Conservation (phyloP, 345 rosid species). For the Lepidium sativum region DNA sequence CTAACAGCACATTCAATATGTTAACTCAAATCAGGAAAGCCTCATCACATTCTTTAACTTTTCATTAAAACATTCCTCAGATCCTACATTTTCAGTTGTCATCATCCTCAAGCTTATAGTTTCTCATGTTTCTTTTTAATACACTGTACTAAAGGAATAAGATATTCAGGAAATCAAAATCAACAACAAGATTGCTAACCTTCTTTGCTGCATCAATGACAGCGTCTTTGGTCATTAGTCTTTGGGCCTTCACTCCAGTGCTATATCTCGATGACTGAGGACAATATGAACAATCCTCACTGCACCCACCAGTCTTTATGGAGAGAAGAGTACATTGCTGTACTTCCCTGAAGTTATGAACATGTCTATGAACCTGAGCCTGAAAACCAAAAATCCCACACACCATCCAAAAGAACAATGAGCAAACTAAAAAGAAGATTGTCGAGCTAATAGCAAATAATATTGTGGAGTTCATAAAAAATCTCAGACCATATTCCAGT, state of each 20-base stretch:
- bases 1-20: slow-evolving; percentile 33
- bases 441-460: not conserved
- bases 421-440: not conserved
- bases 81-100: not conserved
- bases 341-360: slow-evolving; percentile 95
- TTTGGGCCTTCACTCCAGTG: slow-evolving; percentile 82
- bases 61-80: not conserved
- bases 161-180: not conserved
- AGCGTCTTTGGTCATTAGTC: slow-evolving; percentile 67
- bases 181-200: slow-evolving; percentile 28
- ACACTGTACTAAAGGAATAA: no score
- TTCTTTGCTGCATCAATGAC: slow-evolving; percentile 73
- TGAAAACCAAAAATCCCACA: slow-evolving; percentile 16
- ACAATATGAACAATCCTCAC: slow-evolving; percentile 96
- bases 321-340: slow-evolving; percentile 99
- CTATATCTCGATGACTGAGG: slow-evolving; percentile 87
- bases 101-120: not conserved
- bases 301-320: slow-evolving; percentile 98
- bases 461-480: not conserved
- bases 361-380: slow-evolving; percentile 97
- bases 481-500: not conserved
- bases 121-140: no score
- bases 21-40: not conserved
- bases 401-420: not conserved
- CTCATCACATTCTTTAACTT: not conserved